A percentile compares a stretch with the other conserved stretches of the same genome.
These are phyloP conservation scores for Cyamopsis tetragonoloba DNA, from an alignment of 306 rosid species.

Conservation along the genomic window DNA sequence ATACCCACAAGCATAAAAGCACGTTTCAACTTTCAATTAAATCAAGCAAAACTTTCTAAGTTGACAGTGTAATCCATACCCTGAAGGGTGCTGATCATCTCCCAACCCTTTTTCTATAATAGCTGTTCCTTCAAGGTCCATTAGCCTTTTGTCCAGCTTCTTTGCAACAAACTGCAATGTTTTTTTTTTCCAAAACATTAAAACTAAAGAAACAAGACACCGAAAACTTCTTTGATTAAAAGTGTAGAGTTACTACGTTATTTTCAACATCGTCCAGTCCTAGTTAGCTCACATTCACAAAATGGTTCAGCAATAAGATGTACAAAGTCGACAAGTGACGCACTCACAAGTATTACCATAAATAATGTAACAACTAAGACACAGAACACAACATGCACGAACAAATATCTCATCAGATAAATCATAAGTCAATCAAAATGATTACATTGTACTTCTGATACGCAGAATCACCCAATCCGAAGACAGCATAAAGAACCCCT, in stretches of 20 bases:
- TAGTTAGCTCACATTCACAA: background rate
- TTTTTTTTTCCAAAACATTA: constrained; percentile 16
- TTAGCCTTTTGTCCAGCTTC: constrained; percentile 88
- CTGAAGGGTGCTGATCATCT: constrained; percentile 94
- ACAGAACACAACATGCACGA: background rate
- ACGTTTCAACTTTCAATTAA: constrained; percentile 7
- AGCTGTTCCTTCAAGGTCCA: constrained; percentile 74
- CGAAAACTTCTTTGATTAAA: background rate
- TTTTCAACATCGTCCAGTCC: background rate
- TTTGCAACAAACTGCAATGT: constrained; percentile 83
- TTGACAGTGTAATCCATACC: constrained; percentile 42
- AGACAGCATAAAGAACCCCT: constrained; percentile 70
- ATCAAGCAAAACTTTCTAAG: constrained; percentile 11
- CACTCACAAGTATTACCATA: background rate
- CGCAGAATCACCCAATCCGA: constrained; percentile 92
- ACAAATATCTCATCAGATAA: background rate
- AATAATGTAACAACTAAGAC: background rate
- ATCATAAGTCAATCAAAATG: background rate
- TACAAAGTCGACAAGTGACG: background rate
- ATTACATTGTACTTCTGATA: constrained; percentile 88
- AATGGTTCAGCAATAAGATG: constrained; percentile 1
- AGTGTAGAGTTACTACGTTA: background rate
- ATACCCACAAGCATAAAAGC: constrained; percentile 7
- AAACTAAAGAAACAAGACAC: constrained; percentile 3
- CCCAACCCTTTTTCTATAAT: constrained; percentile 79